Evolutionary conservation across 495 filamentous ascomycete species (phyloP).

Genomic region (Poronia punctata): DNA sequence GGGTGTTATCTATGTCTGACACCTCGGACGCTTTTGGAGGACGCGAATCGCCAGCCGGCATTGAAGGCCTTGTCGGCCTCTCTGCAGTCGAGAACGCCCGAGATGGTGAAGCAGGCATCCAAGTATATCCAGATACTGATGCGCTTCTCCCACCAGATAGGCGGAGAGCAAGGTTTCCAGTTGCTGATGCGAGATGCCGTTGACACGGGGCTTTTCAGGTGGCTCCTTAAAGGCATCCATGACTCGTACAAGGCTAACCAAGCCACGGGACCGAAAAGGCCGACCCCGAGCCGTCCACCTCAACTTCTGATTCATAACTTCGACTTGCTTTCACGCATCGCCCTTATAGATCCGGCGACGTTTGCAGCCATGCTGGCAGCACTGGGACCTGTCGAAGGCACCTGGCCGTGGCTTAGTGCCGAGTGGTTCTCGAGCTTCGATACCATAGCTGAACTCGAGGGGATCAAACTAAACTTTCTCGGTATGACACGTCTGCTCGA

Average conservation of each 20-base stretch:
- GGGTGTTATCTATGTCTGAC: slow-evolving; percentile 77
- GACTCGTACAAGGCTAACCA: slow-evolving; percentile 65
- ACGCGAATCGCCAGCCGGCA: slow-evolving; percentile 50
- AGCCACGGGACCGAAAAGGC: slow-evolving; percentile 67
- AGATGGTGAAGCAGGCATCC: slow-evolving; percentile 59
- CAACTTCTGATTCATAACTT: slow-evolving; percentile 86
- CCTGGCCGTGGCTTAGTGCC: slow-evolving; percentile 64
- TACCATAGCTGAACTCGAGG: slow-evolving; percentile 63
- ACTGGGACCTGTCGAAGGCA: slow-evolving; percentile 37
- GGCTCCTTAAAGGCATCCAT: slow-evolving; percentile 63
- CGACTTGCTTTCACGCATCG: slow-evolving; percentile 71
- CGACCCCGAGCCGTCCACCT: slow-evolving; percentile 56
- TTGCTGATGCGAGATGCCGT: slow-evolving; percentile 63
- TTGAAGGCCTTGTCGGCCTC: slow-evolving; percentile 53
- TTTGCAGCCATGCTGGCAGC: slow-evolving; percentile 53
- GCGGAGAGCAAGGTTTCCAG: slow-evolving; percentile 56
- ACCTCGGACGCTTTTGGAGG: slow-evolving; percentile 64
- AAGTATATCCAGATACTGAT: slow-evolving; percentile 66
- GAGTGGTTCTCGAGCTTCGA: slow-evolving; percentile 91
- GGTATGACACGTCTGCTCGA: slow-evolving; percentile 76
- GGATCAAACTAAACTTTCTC: slow-evolving; percentile 75
- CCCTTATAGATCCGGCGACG: slow-evolving; percentile 57
- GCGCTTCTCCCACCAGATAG: slow-evolving; percentile 59
- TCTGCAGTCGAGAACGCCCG: slow-evolving; percentile 52
- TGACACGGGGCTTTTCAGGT: slow-evolving; percentile 56